Evolutionary conservation across 164 flowering plant genomes (phyloP).

Genomic region (Saururus chinensis): DNA sequence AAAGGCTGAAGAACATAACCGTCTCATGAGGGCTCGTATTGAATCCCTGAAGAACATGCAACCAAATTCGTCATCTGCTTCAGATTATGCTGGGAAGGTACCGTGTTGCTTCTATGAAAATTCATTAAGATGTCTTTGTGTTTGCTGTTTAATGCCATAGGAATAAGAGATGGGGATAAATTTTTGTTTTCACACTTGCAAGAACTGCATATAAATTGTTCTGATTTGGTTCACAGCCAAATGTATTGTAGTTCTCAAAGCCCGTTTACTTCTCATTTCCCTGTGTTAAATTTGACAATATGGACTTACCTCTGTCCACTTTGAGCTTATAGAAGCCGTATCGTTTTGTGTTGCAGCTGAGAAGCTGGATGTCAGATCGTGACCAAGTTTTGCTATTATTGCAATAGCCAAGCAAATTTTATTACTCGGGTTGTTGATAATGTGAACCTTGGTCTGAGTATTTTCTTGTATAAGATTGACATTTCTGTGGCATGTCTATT

Average conservation of each 20-base stretch:
- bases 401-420: not conserved
- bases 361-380: slow-evolving; percentile 19
- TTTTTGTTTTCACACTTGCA: too few relatives aligned
- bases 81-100: slow-evolving; percentile 30
- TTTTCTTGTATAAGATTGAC: too few relatives aligned
- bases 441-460: not conserved
- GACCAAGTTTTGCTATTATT: not conserved
- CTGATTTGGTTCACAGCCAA: too few relatives aligned
- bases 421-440: not conserved
- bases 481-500: not conserved
- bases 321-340: not conserved
- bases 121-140: not conserved
- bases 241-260: too few relatives aligned
- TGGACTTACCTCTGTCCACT: not conserved
- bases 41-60: slow-evolving; percentile 29
- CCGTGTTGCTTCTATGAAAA: not conserved
- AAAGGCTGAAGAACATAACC: slow-evolving; percentile 42
- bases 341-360: slow-evolving; percentile 20
- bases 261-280: not conserved
- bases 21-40: slow-evolving; percentile 20
- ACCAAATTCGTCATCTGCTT: slow-evolving; percentile 17
- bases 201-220: too few relatives aligned
- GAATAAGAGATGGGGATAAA: too few relatives aligned
- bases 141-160: not conserved
- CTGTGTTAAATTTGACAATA: too few relatives aligned